Evolutionary conservation across 768 basidiomycete species (phyloP), one percentile per base, ranked within the genome.

Genomic region (Kwoniella botswanensis): DNA sequence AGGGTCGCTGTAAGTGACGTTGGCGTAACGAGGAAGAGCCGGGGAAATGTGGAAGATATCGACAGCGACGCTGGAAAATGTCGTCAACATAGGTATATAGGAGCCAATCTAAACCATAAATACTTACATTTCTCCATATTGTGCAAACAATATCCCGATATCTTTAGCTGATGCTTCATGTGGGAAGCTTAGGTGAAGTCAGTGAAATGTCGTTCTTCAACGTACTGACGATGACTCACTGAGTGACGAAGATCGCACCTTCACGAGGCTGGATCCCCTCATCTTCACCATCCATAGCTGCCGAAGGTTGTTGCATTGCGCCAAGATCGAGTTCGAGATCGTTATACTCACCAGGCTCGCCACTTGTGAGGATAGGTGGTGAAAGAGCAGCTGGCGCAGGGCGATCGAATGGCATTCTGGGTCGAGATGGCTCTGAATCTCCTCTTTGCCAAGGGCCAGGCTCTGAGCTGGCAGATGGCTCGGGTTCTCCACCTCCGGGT

Each of bases 41-140:
- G 82, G 72, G 6, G 79, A 78, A 22, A 82, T 77, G 52, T 82
- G 78, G 64, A 81, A 82, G 63, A 83, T 81, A 74, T 83, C 82
- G 53, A 83, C 81, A 10, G 81, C 76, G 7, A 75, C 65, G 53
- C 81, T 83, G 69, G 1, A 62, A 0, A 43, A 15, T 29, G 7
- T 21, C 11, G 44, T 71, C 41, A 74, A 66, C 65, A n/a, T 46
- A 59, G 15, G 35, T 42, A 15, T 15, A 54, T 41, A 18, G 3
- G 46, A 13, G 18, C 46, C 18, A 9, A n/a, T 54, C 4, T 12
- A 6, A 53, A 42, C 21, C n/a, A 26, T 21, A 9, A 22, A 26
- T 9, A 73, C 80, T 78, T 61, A 81, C 82, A 83, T 77, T 46
- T 76, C 61, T 7, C 82, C 82, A 57, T 76, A 83, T 53, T 83